phyloP scores from a whole-genome alignment of 2,329 filamentous ascomycete species.

The Fusarium stilboides region DNA sequence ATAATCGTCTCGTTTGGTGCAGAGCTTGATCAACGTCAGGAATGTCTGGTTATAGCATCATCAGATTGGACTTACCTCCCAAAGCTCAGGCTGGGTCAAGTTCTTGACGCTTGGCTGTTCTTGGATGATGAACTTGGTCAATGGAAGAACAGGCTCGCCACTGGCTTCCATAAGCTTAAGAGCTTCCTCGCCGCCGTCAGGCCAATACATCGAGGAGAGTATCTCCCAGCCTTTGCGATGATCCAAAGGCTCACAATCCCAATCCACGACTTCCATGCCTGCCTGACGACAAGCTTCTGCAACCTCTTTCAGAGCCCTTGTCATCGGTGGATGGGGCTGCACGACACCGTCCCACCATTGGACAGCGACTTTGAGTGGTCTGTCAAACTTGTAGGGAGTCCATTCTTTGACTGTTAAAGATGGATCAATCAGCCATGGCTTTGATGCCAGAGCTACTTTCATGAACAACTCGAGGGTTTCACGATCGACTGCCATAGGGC shows the following conservation, averaged over 20 bases:
- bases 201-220: slow-evolving; percentile 65
- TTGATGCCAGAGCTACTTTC: slow-evolving; percentile 50
- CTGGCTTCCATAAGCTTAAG: slow-evolving; percentile 64
- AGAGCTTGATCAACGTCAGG: slow-evolving; percentile 46
- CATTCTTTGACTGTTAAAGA: slow-evolving; percentile 53
- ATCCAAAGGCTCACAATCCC: slow-evolving; percentile 65
- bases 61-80: slow-evolving; percentile 50
- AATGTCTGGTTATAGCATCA: accelerated
- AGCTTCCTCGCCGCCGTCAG: slow-evolving; percentile 72
- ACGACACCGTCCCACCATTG: slow-evolving; percentile 73
- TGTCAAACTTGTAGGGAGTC: slow-evolving; percentile 53
- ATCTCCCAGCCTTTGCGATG: slow-evolving; percentile 68
- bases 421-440: slow-evolving; percentile 56
- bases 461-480: slow-evolving; percentile 56
- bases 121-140: slow-evolving; percentile 72
- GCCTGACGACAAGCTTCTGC: slow-evolving; percentile 64
- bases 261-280: slow-evolving; percentile 69
- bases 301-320: slow-evolving; percentile 69
- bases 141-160: slow-evolving; percentile 71
- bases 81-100: slow-evolving; percentile 59
- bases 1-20: slow-evolving; percentile 58
- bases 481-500: slow-evolving; percentile 55
- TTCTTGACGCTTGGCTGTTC: slow-evolving; percentile 63
- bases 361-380: slow-evolving; percentile 72
- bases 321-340: slow-evolving; percentile 71